Evolutionary conservation across 2,329 filamentous ascomycete species (phyloP), one percentile per base, ranked within the genome.

Genomic region (Cadophora gregata): DNA sequence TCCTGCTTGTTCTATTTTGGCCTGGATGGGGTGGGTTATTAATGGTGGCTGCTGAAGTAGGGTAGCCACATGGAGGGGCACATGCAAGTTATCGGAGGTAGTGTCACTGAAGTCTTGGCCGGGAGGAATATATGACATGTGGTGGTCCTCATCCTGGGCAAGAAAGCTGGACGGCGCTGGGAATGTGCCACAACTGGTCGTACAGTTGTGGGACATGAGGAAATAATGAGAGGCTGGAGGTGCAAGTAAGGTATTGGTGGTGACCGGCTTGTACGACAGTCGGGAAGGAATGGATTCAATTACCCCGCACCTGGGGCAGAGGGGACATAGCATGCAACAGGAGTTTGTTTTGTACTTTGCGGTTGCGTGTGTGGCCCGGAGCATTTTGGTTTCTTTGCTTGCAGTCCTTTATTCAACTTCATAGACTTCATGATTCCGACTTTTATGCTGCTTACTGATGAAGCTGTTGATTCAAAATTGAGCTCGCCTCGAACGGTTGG

Each of bases 31-130:
- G 16, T 25, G 19, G 19, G 42, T 47, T 21, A 21, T 21, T 47
- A 12, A 47, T 42, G 19, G 55, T 38, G 55, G 55, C 55, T 56
- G 55, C 55, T 58, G 55, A 58, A 42, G 31, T 14, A 58, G 55
- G n/a, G 21, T 16, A 38, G 21, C 55, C 55, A 42, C 33, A 42
- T 12, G 33, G 33, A 38, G n/a, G 21, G 33, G 25, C 55, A 27
- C 9, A 58, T 58, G 31, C 55, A 58, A 19, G 33, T 4, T 42
- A 4, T 38, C 31, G 55, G 55, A 58, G 55, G 12, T 31, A 38
- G n/a, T 42, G 21, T 38, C n/a, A 42, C 33, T 25, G 21, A 12
- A 58, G 19, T 2, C 9, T 14, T 56, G 53, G 31, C 9, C 33
- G 33, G 33, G 14, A 36, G 10, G 10, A 33, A 21, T 38, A 58